phyloP scores from a whole-genome alignment of 495 filamentous ascomycete genomes.

The Hyaloscypha finlandica region DNA sequence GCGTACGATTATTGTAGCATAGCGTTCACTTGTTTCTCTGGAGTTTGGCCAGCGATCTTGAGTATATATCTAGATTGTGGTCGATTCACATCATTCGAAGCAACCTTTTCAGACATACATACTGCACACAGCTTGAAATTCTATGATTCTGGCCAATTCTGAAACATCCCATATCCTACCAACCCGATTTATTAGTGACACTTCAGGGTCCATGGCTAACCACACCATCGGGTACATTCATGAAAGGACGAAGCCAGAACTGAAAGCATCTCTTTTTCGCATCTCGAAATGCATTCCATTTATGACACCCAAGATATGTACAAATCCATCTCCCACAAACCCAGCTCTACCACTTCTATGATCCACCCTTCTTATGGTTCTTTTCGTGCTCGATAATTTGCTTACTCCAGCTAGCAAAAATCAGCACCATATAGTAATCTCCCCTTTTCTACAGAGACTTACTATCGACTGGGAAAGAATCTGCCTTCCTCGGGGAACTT shows the following conservation, averaged over 20 bases:
- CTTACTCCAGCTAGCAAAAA: slow-evolving; percentile 75
- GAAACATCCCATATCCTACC: too few species aligned
- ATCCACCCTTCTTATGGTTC: slow-evolving; percentile 42
- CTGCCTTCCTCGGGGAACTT: slow-evolving; percentile 84
- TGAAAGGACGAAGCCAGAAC: neutral
- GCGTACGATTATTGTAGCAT: slow-evolving; percentile 24
- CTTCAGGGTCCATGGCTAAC: too few species aligned
- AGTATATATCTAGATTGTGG: neutral
- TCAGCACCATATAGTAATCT: slow-evolving; percentile 17
- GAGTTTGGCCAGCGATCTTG: slow-evolving; percentile 11
- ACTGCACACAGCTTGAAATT: neutral
- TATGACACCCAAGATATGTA: slow-evolving; percentile 37
- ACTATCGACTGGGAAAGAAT: slow-evolving; percentile 97
- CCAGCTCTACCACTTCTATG: slow-evolving; percentile 14
- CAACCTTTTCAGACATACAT: neutral
- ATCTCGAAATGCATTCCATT: slow-evolving; percentile 15
- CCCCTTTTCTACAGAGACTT: slow-evolving; percentile 44
- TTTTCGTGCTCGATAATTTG: slow-evolving; percentile 89
- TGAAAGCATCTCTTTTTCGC: neutral
- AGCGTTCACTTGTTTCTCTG: slow-evolving; percentile 14
- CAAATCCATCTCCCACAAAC: slow-evolving; percentile 31
- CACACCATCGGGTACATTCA: too few species aligned
- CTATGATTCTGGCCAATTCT: neutral
- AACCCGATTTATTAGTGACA: too few species aligned
- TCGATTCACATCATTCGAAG: neutral